Base-by-base conservation (phyloP, 306 rosid species). In the Purshia tridentata region DNA sequence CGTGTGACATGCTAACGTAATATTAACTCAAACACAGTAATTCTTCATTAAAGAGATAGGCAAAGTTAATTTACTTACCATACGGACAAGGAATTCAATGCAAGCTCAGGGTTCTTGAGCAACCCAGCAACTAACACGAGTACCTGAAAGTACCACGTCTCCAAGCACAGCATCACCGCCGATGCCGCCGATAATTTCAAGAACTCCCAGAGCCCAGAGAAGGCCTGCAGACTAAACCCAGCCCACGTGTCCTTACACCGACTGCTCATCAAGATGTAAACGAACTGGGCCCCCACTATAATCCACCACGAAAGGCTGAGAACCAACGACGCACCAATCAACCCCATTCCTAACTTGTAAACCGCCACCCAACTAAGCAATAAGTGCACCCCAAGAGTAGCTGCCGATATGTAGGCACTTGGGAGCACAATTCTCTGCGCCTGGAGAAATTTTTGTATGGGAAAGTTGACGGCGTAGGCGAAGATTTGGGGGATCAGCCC, bases 291-390 rank as follows among this genome's bases (percentile, higher is more conserved):
- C 64, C 16, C 83, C 16, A 85, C 93, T 3, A 91, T 77, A 65
- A 89, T 79, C 92, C 97, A 91, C 97, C 97, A 91, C 3, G 91
- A 89, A 39, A 91, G 22, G 65, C 95, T 88, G 55, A 91, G n/a
- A 6, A 73, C 84, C 77, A 88, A 40, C 0, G 97, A 85, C 0
- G 87, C 72, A 4, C 97, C 97, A 1, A 88, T 14, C 2, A 91
- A 73, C 3, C 95, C 97, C 69, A 78, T 15, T 1, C 88, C 89
- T 35, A 80, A 1, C 56, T 76, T 68, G 74, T 78, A 91, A 5
- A 86, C 85, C 2, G 53, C 90, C 51, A 76, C 57, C 97, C 97
- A 91, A 51, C 89, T 84, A 1, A 89, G 53, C 47, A 74, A 0
- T 2, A 85, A 15, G 65, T 87, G 97, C 37, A 87, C 55, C 55